Conservation (phyloP, 139 green algal species). For the Eudorina sp. region DNA sequence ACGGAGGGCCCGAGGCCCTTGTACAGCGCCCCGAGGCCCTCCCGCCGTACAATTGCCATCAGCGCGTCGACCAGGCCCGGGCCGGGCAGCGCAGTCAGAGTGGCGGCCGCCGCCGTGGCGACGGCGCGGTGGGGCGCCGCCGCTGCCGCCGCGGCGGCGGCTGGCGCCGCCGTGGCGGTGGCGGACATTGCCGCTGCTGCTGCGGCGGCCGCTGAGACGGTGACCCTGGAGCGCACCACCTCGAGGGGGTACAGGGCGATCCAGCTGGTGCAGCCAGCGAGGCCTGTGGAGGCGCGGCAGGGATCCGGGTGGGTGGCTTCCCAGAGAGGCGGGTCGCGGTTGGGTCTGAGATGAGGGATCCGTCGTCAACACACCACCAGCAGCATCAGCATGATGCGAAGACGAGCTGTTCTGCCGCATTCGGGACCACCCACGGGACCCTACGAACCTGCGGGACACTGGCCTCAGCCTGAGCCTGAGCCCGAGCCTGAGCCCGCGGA, state of each 20-base stretch:
- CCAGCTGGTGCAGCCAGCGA: conserved; percentile 76
- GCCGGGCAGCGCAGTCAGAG: conserved; percentile 14
- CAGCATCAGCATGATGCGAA: too few species aligned
- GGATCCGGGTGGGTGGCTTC: not conserved
- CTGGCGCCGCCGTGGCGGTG: not conserved
- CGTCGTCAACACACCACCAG: too few species aligned
- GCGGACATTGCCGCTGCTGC: not conserved
- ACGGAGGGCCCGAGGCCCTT: conserved; percentile 76
- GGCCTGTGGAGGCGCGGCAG: conserved; percentile 61
- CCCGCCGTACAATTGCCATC: conserved; percentile 56
- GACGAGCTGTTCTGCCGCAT: too few species aligned
- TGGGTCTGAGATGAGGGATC: not conserved
- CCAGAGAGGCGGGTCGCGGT: too few species aligned
- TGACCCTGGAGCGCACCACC: conserved; percentile 73
- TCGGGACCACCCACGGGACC: too few species aligned
- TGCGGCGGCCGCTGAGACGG: conserved; percentile 41
- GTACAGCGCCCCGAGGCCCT: conserved; percentile 82
- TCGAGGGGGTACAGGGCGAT: conserved; percentile 88
- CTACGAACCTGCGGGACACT: too few species aligned
- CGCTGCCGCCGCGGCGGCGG: not conserved
- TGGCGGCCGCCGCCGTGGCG: not conserved
- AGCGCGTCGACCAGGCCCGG: conserved; percentile 59
- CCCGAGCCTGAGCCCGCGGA: too few species aligned
- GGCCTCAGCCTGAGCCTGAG: too few species aligned
- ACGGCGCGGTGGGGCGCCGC: not conserved